Evolutionary conservation across 257 asterid genomes (phyloP), one percentile per base, ranked within the genome.

Genomic region (Galeopsis tetrahit): DNA sequence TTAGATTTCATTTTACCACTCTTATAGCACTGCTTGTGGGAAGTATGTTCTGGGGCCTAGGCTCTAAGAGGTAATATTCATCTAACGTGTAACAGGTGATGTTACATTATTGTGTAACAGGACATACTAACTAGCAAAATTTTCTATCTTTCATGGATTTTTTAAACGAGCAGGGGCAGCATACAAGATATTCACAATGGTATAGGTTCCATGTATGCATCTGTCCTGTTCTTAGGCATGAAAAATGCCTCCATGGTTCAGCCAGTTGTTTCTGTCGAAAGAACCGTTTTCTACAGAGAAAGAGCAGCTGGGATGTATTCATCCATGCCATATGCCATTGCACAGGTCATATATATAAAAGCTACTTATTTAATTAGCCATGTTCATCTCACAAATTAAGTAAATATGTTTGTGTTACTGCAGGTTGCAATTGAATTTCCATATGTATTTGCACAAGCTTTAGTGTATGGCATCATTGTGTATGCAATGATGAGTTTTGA

Each of bases 301-400:
- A 71, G 83, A 74, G 88, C 90, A 13, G 88, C 90, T 0, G 90
- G 90, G 33, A 85, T 85, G 90, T 83, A 85, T 72, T 85, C 90
- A 40, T 82, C 86, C 56, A 60, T 85, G 79, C 85, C 90, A 4
- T 85, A 85, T 63, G 88, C 90, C 64, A 61, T 83, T 53, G 82
- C 83, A 67, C 88, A 85, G 82, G 90, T 83, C n/a, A 61, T 5
- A 21, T 17, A 40, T 4, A 53, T 55, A 15, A 32, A 9, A 5
- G 36, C 43, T 42, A 9, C 5, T 33, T 21, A 11, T 6, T 2
- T 44, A 44, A 44, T 44, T 44, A 44, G 52, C 39, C 7, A 7
- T 15, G 10, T 1, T 34, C 14, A 17, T 43, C 8, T 65, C 21
- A 17, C 2, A 62, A 38, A 40, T 15, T 36, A 4, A 53, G 5